Evolutionary conservation across 495 filamentous ascomycete genomes (phyloP).

Genomic region (Penicillium crystallinum): DNA sequence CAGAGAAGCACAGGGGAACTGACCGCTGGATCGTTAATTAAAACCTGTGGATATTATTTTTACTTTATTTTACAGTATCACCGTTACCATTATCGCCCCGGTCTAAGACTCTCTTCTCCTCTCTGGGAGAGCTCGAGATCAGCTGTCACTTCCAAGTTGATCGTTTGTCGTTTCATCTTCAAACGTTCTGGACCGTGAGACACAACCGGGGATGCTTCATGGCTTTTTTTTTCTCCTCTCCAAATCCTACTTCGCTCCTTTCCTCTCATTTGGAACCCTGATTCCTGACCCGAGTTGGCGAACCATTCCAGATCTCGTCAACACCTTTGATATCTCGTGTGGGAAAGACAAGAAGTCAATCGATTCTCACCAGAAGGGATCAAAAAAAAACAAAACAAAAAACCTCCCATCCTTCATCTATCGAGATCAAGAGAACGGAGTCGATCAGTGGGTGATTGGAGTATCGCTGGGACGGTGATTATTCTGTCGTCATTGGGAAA

Average conservation of each 20-base stretch:
- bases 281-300: no score
- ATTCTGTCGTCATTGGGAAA: constrained; percentile 9
- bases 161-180: constrained; percentile 2
- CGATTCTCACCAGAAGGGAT: no score
- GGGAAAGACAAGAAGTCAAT: no score
- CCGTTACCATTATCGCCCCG: not conserved
- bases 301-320: no score
- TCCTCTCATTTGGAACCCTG: not conserved
- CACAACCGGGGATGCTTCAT: not conserved
- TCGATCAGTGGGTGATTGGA: not conserved
- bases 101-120: constrained; percentile 11
- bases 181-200: not conserved
- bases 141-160: constrained; percentile 4
- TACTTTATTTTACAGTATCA: constrained; percentile 1
- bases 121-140: not conserved
- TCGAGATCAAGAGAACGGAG: not conserved
- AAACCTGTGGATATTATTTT: constrained; percentile 14
- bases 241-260: not conserved
- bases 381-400: no score
- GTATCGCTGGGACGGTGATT: not conserved
- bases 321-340: no score
- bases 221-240: not conserved
- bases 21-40: constrained; percentile 8
- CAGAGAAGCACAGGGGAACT: no score
- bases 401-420: not conserved